Base-by-base conservation (phyloP, 2,329 filamentous ascomycete species). In the Aspergillus quadrilineatus region DNA sequence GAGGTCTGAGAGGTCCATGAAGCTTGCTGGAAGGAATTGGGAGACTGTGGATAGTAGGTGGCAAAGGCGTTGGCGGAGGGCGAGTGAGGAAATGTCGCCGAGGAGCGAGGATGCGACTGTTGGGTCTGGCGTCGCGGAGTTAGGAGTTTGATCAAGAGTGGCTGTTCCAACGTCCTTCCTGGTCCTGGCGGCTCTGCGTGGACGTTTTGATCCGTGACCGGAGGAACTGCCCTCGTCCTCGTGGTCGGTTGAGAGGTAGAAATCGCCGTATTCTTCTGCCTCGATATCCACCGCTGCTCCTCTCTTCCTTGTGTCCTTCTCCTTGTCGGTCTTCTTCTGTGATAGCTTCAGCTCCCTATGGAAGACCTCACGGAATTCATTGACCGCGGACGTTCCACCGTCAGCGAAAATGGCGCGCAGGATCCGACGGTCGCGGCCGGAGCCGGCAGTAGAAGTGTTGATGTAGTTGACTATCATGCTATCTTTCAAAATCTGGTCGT, bases 401-500 rank as follows among this genome's bases (percentile, higher is more conserved):
- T 80, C 73, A 4, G 78, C 77, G 61, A 80, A 80, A 42, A 80
- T 73, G 17, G 78, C 74, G 17, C 77, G 68, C 9, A 80, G 45
- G 22, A 80, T 77, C 41, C 76, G 71, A 51, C 77, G 69, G 26
- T 73, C 65, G 22, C 67, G 68, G 6, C 74, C 73, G 37, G 67
- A 68, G 8, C 67, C 65, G 15, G 64, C 63, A 8, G 59, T 63
- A 5, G 65, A 66, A 0, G 66, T 63, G 4, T 63, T 61, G n/a
- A 79, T 72, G 55, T 78, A 80, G 48, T 69, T 71, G 58, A 71
- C 72, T 8, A 80, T 70, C 54, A 80, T 58, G 49, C 77, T 79
- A 10, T 73, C 67, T 28, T 72, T 67, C 37, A 72, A 58, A 30
- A 70, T 55, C 17, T 47, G 28, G 37, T 60, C n/a, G 15, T 46